A percentile compares a stretch with the other conserved stretches of the same genome.
Conservation (phyloP, 2,329 filamentous ascomycete genomes). For the Dichotomopilus funicola region DNA sequence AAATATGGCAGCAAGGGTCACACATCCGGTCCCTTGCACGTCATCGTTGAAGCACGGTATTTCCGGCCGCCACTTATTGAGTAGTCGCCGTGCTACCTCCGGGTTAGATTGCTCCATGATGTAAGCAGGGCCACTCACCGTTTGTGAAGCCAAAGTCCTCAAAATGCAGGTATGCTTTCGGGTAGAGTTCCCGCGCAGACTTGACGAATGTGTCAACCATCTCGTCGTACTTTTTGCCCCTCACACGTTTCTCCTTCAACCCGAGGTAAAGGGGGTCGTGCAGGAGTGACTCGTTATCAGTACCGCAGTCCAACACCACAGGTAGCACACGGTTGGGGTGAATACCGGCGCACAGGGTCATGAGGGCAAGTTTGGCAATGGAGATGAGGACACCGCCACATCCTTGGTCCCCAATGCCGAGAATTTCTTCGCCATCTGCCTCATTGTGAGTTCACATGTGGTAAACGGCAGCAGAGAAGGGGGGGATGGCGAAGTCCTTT, state of each 20-base stretch:
- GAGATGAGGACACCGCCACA: constrained; percentile 80
- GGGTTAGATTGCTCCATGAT: not conserved
- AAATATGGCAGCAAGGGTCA: constrained; percentile 77
- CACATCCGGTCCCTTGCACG: constrained; percentile 81
- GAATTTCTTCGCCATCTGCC: constrained; percentile 59
- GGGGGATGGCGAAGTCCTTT: constrained; percentile 9
- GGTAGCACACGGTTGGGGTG: constrained; percentile 72
- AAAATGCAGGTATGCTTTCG: constrained; percentile 79
- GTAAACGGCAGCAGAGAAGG: not conserved
- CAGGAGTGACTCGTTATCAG: constrained; percentile 68
- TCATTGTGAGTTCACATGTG: not conserved
- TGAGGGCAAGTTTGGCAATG: constrained; percentile 73
- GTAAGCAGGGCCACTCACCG: constrained; percentile 31
- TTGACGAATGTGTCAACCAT: constrained; percentile 72
- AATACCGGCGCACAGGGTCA: constrained; percentile 80
- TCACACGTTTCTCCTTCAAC: constrained; percentile 56
- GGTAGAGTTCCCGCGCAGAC: constrained; percentile 62
- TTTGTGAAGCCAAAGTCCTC: constrained; percentile 81
- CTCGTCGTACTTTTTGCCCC: constrained; percentile 66
- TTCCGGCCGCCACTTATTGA: constrained; percentile 66
- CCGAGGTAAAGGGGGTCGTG: constrained; percentile 77
- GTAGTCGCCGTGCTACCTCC: constrained; percentile 56
- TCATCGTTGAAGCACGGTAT: constrained; percentile 89
- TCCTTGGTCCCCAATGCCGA: constrained; percentile 86
- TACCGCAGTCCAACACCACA: constrained; percentile 80